Base-by-base conservation (phyloP, 192 early-diverging fungal genomes). In the Coemansia sp. region DNA sequence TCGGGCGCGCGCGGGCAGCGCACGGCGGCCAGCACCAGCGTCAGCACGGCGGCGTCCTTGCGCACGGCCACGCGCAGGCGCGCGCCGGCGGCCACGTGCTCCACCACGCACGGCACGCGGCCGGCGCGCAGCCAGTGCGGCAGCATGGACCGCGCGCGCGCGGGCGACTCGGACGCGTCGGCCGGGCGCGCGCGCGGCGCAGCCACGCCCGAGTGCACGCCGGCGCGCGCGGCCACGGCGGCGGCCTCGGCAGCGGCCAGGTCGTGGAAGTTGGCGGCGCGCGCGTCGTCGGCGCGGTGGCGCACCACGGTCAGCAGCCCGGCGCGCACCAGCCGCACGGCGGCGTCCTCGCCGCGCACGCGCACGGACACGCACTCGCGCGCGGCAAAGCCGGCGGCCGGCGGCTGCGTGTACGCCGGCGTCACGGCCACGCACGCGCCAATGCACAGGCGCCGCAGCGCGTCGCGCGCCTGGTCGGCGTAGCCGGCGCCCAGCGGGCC, bases 381-480 rank as follows among this genome's bases (percentile, higher is more conserved):
- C 33, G 84, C 83, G 51, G 92, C 91, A 74, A 85, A 94, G 19
- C 80, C 80, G 38, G 89, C 93, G 32, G 85, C 79, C 3, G 94
- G 87, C n/a, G 92, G 91, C 57, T 94, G 92, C 57, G 86, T 65
- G 65, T 91, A 99, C 61, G 95, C 96, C 67, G 83, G 35, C 77
- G 72, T 58, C 49, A 67, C 63, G 4, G 67, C 75, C n/a, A 91
- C 95, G 26, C 80, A 79, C 64, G 90, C 90, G 23, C 94, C 96
- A 57, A 99, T 93, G 52, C 90, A 75, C 39, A 85, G 80, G 54
- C 88, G 87, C 27, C 96, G 86, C 36, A 99, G 79, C 50, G 85
- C 83, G 65, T 99, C 96, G 59, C 85, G 85, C 14, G 94, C 93
- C 50, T 95, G 89, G 62, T 85, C 84, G 30, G 89, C 81, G 66